Conservation (phyloP, 345 rosid genomes). For the Ailanthus altissimus region DNA sequence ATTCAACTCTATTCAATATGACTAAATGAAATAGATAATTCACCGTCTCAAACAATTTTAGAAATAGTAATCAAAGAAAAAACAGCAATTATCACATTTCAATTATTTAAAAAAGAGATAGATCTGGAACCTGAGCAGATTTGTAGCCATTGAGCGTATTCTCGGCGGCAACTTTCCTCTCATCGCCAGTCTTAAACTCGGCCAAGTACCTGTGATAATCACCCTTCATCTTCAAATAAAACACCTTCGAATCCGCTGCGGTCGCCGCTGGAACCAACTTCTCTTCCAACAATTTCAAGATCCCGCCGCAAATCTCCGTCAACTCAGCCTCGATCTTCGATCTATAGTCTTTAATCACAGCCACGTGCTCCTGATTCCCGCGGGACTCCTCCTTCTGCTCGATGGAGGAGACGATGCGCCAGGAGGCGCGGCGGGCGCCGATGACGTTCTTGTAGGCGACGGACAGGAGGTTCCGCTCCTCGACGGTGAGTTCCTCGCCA, state of each 20-base stretch:
- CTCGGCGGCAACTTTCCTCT: conserved; percentile 40
- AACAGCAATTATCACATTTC: not conserved
- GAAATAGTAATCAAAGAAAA: not conserved
- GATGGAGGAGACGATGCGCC: conserved; percentile 40
- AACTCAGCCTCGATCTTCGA: conserved; percentile 38
- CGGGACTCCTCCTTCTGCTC: conserved; percentile 46
- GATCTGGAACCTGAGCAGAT: conserved; percentile 28
- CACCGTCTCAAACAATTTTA: not conserved
- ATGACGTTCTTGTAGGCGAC: conserved; percentile 44
- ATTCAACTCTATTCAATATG: not conserved
- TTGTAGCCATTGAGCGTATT: conserved; percentile 37
- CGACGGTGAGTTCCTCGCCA: conserved; percentile 32
- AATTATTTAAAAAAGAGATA: not conserved
- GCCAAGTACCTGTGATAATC: conserved; percentile 43
- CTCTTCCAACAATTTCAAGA: conserved; percentile 31
- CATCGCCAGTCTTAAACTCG: conserved; percentile 37
- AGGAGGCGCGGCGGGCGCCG: conserved; percentile 40
- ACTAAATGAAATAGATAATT: not conserved
- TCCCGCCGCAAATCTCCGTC: conserved; percentile 39
- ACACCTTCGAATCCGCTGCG: conserved; percentile 34
- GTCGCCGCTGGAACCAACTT: conserved; percentile 31
- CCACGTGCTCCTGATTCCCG: conserved; percentile 37
- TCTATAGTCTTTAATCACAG: conserved; percentile 32
- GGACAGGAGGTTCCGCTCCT: conserved; percentile 44
- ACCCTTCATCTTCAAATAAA: conserved; percentile 42